Conservation (phyloP, 495 filamentous ascomycete species). For the Talaromyces nanjingensis region DNA sequence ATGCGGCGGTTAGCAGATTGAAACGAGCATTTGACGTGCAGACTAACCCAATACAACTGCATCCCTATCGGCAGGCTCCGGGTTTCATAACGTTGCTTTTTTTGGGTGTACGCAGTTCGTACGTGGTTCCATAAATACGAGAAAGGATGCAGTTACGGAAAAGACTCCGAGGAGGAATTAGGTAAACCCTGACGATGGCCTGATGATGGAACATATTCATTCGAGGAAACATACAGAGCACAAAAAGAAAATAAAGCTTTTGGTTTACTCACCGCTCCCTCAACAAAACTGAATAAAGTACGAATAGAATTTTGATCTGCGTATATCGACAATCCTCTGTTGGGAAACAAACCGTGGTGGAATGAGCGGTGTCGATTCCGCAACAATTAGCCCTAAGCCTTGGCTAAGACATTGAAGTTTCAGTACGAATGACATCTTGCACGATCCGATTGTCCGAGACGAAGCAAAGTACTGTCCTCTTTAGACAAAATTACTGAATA, state of each 20-base stretch:
- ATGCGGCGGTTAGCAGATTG: slow-evolving; percentile 1
- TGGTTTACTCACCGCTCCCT: neutral
- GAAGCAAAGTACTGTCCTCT: neutral
- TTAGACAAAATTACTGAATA: neutral
- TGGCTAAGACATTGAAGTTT: slow-evolving; percentile 3
- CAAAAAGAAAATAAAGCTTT: neutral
- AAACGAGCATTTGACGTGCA: neutral
- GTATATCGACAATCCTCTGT: neutral
- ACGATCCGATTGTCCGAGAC: neutral
- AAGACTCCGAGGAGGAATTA: neutral
- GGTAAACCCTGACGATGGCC: neutral
- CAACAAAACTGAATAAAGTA: neutral
- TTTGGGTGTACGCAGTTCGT: neutral
- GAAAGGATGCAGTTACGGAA: neutral
- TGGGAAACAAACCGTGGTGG: neutral
- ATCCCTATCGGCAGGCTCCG: neutral
- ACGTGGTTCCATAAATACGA: slow-evolving; percentile 1
- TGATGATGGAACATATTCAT: neutral
- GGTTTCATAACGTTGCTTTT: neutral
- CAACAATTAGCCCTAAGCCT: neutral
- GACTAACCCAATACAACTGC: neutral
- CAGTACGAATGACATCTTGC: neutral
- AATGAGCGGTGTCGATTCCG: neutral
- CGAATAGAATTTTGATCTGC: neutral
- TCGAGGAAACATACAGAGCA: neutral